Conservation (phyloP, 768 basidiomycete genomes). For the Suillus lakei region DNA sequence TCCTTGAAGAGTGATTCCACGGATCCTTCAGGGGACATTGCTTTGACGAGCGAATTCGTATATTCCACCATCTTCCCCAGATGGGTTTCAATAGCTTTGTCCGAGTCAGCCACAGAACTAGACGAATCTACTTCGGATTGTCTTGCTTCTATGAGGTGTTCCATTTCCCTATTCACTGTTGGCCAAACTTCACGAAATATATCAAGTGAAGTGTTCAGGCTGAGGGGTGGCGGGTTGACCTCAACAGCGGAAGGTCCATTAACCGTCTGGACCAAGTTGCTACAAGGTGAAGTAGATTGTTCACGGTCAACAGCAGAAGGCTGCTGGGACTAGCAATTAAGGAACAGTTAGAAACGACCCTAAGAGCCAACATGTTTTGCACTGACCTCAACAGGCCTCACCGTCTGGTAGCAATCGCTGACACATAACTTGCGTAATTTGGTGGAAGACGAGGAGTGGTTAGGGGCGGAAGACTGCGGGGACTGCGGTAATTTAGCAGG, state of each 20-base stretch:
- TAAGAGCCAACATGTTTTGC: too few species aligned
- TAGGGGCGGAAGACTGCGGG: neutral
- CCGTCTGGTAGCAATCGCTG: too few species aligned
- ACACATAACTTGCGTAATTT: too few species aligned
- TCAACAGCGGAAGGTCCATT: constrained; percentile 16
- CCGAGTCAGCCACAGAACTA: neutral
- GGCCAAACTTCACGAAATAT: constrained; percentile 38
- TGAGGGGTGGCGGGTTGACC: constrained; percentile 20
- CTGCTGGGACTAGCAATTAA: neutral
- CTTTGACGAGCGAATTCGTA: constrained; percentile 32
- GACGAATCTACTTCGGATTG: neutral
- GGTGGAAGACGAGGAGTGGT: neutral
- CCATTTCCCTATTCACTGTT: constrained; percentile 42
- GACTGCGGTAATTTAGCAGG: neutral
- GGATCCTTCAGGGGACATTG: constrained; percentile 25
- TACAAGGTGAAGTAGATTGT: neutral
- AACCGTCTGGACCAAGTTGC: neutral
- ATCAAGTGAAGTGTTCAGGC: constrained; percentile 19
- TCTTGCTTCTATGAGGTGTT: constrained; percentile 31
- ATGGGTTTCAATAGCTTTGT: neutral
- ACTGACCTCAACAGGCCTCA: constrained; percentile 12
- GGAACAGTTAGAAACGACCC: neutral
- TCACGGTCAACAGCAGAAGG: neutral
- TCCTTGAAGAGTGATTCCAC: constrained; percentile 35
- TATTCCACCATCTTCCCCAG: constrained; percentile 2